These are phyloP conservation scores for Sclerotinia glacialis DNA, from an alignment of 2,329 filamentous ascomycete genomes.

Conservation along the genomic window DNA sequence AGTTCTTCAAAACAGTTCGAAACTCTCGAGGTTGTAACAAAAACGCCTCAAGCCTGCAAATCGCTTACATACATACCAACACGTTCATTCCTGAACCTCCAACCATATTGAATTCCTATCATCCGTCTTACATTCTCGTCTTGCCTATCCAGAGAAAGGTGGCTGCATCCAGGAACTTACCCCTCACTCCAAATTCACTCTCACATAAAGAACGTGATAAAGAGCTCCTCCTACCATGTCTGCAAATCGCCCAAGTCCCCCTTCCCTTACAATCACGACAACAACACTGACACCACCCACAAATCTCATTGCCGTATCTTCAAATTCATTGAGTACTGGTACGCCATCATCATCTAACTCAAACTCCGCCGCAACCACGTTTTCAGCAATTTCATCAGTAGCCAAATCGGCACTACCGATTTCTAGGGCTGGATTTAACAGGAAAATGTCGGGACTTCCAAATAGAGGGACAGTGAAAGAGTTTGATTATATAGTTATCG, in stretches of 20 bases:
- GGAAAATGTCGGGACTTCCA: constrained; percentile 8
- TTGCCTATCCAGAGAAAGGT: neutral
- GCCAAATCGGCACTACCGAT: constrained; percentile 21
- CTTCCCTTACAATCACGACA: constrained; percentile 10
- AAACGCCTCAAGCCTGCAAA: constrained; percentile 18
- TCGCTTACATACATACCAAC: constrained; percentile 21
- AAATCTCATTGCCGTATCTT: constrained; percentile 13
- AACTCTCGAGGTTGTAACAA: neutral
- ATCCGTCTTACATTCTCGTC: constrained; percentile 18
- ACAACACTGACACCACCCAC: neutral
- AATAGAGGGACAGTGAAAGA: constrained; percentile 37
- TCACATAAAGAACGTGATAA: constrained; percentile 16
- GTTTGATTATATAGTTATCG: constrained; percentile 54
- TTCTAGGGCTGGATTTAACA: constrained; percentile 16
- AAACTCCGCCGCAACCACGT: constrained; percentile 19
- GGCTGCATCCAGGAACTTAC: constrained; percentile 12
- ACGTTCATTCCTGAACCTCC: constrained; percentile 8
- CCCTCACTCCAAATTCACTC: constrained; percentile 13
- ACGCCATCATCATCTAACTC: constrained; percentile 6
- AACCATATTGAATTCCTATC: neutral
- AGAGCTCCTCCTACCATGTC: constrained; percentile 4
- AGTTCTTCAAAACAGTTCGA: neutral
- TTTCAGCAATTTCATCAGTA: constrained; percentile 16
- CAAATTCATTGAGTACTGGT: neutral
- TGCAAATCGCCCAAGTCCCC: neutral